These are phyloP conservation scores for Cordyceps javanica DNA, from an alignment of 2,329 filamentous ascomycete species.

Conservation along the genomic window DNA sequence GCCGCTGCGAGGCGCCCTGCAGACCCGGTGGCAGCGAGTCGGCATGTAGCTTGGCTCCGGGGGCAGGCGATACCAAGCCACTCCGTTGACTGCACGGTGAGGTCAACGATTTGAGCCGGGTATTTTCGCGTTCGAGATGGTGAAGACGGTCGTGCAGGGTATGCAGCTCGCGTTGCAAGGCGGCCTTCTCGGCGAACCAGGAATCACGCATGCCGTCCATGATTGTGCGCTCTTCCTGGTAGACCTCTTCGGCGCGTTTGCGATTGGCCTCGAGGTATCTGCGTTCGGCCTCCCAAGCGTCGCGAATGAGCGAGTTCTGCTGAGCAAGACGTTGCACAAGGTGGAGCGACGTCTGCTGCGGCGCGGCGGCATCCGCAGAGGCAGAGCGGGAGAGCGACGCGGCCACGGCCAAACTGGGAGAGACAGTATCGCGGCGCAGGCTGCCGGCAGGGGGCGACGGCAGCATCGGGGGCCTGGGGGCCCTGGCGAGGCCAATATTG, in stretches of 20 bases:
- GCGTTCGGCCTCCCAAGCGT: conserved; percentile 49
- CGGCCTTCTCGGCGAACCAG: conserved; percentile 40
- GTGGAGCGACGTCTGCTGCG: conserved; percentile 24
- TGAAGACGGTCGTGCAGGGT: conserved; percentile 34
- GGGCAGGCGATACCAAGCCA: conserved; percentile 22
- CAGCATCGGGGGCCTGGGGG: conserved; percentile 11
- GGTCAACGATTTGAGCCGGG: conserved; percentile 25
- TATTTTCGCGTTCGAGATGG: conserved; percentile 32
- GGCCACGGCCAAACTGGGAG: conserved; percentile 13
- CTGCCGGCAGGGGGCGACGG: background rate
- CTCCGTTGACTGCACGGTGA: conserved; percentile 24
- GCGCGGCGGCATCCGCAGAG: conserved; percentile 23
- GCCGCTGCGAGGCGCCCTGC: conserved; percentile 29
- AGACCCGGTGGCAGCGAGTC: conserved; percentile 28
- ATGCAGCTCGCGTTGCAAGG: conserved; percentile 35
- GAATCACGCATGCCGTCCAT: conserved; percentile 45
- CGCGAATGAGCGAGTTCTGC: conserved; percentile 38
- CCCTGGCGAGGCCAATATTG: conserved; percentile 3
- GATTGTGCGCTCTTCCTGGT: conserved; percentile 46
- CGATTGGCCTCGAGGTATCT: conserved; percentile 48
- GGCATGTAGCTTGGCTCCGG: background rate
- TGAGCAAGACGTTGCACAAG: conserved; percentile 35
- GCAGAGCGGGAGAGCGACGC: conserved; percentile 22
- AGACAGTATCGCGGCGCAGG: conserved; percentile 7
- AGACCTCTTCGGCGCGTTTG: conserved; percentile 48